Evolutionary conservation across 371 early-diverging fungal genomes (phyloP), one percentile per base, ranked within the genome.

Genomic region (Amoeboaphelidium occidentale): DNA sequence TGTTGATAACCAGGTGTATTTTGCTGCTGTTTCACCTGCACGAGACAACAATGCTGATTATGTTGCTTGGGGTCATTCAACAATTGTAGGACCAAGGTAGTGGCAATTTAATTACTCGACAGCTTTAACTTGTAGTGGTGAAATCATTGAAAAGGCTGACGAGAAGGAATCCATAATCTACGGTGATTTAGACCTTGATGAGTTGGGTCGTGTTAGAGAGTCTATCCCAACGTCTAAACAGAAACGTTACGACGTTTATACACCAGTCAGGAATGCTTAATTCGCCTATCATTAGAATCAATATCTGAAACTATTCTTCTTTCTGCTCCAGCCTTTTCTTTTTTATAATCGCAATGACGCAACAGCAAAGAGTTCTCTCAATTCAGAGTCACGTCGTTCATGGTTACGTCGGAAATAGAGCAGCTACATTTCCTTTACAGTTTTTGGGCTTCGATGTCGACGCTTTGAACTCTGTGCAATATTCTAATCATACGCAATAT

Each of bases 51-150:
- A 45, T 20, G 82, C 86, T 12, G 48, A 59, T 10, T 96, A 96
- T 62, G 68, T 75, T 43, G 88, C 96, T 2, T 96, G 82, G 80
- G 96, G 93, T 6, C 91, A 96, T 62, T 90, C 90, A 2, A 75
- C 79, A 1, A 63, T 93, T 20, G 87, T 88, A 3, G 78, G 79
- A 57, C 91, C 96, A 47, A n/a, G n/a, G n/a, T n/a, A n/a, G n/a
- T n/a, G n/a, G n/a, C n/a, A n/a, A n/a, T n/a, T n/a, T n/a, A n/a
- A n/a, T n/a, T n/a, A n/a, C n/a, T n/a, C n/a, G n/a, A n/a, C n/a
- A n/a, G n/a, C n/a, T n/a, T n/a, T n/a, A n/a, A n/a, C n/a, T n/a
- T n/a, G n/a, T n/a, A n/a, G n/a, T n/a, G n/a, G n/a, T n/a, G n/a
- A n/a, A n/a, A n/a, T n/a, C n/a, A n/a, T n/a, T n/a, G n/a, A n/a